Percentiles rank a stretch among this genome's conserved stretches.
Conservation (phyloP, 345 rosid genomes). For the Populus euphratica region DNA sequence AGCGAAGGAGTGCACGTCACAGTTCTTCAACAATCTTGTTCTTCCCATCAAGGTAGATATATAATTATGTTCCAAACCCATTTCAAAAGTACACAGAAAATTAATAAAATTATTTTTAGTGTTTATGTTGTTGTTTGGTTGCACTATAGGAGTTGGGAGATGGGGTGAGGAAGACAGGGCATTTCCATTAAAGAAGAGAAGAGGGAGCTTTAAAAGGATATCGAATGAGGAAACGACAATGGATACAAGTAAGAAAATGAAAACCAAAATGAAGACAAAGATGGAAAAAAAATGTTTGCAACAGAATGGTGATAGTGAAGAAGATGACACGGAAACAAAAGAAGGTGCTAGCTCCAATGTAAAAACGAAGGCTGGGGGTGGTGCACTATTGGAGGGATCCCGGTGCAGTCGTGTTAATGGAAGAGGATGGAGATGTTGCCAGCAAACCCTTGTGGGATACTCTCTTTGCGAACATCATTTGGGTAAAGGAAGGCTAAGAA, state of each 20-base stretch:
- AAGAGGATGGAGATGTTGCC: conserved; percentile 96
- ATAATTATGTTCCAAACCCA: neutral
- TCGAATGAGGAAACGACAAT: conserved; percentile 8
- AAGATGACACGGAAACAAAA: neutral
- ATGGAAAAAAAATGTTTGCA: conserved; percentile 41
- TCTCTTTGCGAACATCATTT: conserved; percentile 96
- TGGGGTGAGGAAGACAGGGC: conserved; percentile 45
- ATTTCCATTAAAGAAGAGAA: conserved; percentile 64
- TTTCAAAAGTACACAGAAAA: neutral
- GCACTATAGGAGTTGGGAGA: conserved; percentile 32
- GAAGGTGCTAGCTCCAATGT: neutral
- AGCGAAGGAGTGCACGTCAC: conserved; percentile 31
- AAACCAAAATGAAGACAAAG: conserved; percentile 43
- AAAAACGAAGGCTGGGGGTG: conserved; percentile 52
- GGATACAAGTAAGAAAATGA: conserved; percentile 32
- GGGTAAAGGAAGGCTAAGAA: conserved; percentile 88
- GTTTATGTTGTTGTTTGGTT: conserved; percentile 17
- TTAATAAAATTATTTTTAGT: neutral
- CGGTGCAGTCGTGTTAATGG: conserved; percentile 95
- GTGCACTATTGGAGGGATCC: conserved; percentile 70
- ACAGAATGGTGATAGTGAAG: neutral
- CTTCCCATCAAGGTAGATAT: conserved; percentile 47
- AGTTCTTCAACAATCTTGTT: conserved; percentile 25
- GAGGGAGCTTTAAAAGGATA: conserved; percentile 31
- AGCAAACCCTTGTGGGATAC: conserved; percentile 86